phyloP scores from a whole-genome alignment of 1,139 yeast genomes.

The Spathaspora sp. region DNA sequence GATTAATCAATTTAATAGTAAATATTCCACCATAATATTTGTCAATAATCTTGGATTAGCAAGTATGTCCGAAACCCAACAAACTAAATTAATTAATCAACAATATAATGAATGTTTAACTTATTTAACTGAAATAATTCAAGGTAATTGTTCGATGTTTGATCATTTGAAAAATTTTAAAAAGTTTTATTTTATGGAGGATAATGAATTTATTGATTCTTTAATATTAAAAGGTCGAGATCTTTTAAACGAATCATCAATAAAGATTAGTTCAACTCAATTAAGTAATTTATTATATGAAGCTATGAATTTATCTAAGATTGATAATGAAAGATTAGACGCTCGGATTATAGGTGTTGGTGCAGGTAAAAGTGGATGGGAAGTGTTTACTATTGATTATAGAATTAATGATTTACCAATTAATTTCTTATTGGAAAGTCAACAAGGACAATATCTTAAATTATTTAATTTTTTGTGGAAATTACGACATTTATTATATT shows the following conservation, averaged over 20 bases:
- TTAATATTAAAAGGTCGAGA: slow-evolving; percentile 58
- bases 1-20: slow-evolving; percentile 39
- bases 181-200: slow-evolving; percentile 66
- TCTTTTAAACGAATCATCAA: slow-evolving; percentile 61
- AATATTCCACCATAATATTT: slow-evolving; percentile 32
- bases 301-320: slow-evolving; percentile 57
- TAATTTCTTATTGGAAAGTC: slow-evolving; percentile 16
- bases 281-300: slow-evolving; percentile 65
- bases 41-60: slow-evolving; percentile 29
- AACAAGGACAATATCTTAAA: slow-evolving; percentile 58
- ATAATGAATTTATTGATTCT: slow-evolving; percentile 74
- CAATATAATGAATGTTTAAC: slow-evolving; percentile 61
- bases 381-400: slow-evolving; percentile 86
- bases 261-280: slow-evolving; percentile 61
- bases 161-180: slow-evolving; percentile 64
- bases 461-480: slow-evolving; percentile 88
- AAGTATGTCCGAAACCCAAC: slow-evolving; percentile 28
- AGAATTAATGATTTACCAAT: slow-evolving; percentile 59
- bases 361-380: slow-evolving; percentile 78
- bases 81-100: slow-evolving; percentile 37
- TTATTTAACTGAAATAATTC: slow-evolving; percentile 52
- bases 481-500: slow-evolving; percentile 58
- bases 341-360: slow-evolving; percentile 61
- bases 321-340: slow-evolving; percentile 10
- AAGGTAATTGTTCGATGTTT: slow-evolving; percentile 49